Evolutionary conservation across 805 yeast species (phyloP), one percentile per base, ranked within the genome.

Genomic region (Wickerhamomyces sydowiorum): DNA sequence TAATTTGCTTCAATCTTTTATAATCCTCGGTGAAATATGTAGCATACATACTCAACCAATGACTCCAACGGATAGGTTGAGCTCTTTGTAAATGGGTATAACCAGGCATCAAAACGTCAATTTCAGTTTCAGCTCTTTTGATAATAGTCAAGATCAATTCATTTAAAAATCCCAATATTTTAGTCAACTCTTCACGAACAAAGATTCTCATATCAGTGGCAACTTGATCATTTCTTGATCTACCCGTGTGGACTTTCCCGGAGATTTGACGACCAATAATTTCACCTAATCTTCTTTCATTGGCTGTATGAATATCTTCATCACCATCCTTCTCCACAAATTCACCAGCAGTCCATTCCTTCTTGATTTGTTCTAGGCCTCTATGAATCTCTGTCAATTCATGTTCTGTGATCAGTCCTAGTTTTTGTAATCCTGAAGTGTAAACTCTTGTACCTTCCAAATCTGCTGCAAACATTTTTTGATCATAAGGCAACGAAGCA

Each of bases 31-130:
- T 78, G 65, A 93, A 83, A 61, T 90, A 93, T 2, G 99, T 91
- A 30, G 96, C 97, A 59, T 93, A 91, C 61, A 88, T 81, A 52
- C 91, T 79, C 51, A 93, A 72, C 96, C 97, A 91, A 63, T 93
- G 99, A 1, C 97, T 74, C 99, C 99, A 93, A 68, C 99, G 80
- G 59, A 93, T 93, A n/a, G 99, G 99, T 40, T 90, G 99, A 2
- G 98, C 98, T 63, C 96, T 85, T 73, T 93, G 99, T 61, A 93
- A 72, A 69, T 93, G 99, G 13, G 99, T 93, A 70, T 93, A 93
- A 35, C 99, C 99, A 10, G 99, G 99, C 98, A 93, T 93, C 59
- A 93, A 74, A 17, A 84, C 85, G 54, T 85, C 95, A 45, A 93
- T 86, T 67, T 93, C 99, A 27, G 73, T 61, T 56, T 78, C 82